These are phyloP conservation scores for Hibiscus tridactylites DNA, from an alignment of 345 rosid species.

Conservation along the genomic window DNA sequence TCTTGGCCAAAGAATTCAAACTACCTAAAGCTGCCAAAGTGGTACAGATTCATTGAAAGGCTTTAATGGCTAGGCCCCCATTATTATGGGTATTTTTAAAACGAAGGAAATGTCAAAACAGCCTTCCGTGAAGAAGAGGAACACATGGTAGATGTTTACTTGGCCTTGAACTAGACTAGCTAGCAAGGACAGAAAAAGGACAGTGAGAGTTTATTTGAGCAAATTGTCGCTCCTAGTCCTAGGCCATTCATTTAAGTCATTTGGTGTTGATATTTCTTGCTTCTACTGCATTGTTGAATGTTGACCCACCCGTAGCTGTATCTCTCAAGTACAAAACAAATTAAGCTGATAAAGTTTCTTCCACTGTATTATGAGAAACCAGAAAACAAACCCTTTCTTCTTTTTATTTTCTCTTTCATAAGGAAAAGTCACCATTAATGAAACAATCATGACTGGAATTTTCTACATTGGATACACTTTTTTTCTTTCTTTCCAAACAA, in stretches of 20 bases:
- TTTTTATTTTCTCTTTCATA: neutral
- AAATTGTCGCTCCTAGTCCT: constrained; percentile 5
- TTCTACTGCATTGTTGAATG: constrained; percentile 19
- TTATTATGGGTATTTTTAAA: too few species aligned
- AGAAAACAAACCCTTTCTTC: constrained; percentile 16
- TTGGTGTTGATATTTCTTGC: neutral
- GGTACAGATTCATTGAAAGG: too few species aligned
- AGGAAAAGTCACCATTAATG: constrained; percentile 19
- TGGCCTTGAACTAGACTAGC: neutral
- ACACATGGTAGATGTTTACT: neutral
- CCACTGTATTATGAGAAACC: constrained; percentile 30
- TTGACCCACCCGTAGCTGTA: constrained; percentile 16
- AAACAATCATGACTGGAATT: neutral
- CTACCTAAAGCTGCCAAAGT: too few species aligned
- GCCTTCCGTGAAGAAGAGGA: neutral
- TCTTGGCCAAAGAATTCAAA: too few species aligned
- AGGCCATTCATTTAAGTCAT: constrained; percentile 15
- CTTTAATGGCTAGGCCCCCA: too few species aligned
- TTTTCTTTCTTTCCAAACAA: constrained; percentile 17
- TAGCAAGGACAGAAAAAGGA: neutral
- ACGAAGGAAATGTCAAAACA: neutral
- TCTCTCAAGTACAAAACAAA: constrained; percentile 18
- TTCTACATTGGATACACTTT: constrained; percentile 4
- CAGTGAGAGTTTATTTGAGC: neutral
- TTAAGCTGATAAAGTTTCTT: constrained; percentile 16